Base-by-base conservation (phyloP, 1,139 yeast genomes). In the Scheffersomyces illinoinensis region DNA sequence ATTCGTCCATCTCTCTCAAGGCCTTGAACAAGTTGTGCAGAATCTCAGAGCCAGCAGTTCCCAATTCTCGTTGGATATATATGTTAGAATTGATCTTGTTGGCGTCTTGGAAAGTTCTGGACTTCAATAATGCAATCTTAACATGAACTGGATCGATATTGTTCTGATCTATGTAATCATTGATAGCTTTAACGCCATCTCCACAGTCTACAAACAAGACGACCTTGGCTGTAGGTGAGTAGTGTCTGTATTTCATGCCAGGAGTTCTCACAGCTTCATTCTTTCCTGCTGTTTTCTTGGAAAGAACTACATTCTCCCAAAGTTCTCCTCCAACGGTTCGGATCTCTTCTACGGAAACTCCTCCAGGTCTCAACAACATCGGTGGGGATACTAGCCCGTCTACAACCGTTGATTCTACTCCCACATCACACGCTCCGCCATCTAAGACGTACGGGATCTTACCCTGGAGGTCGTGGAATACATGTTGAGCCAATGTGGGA, bases 171-270 rank as follows among this genome's bases (percentile, higher is more conserved):
- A 78, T 60, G 58, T 76, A 82, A 12, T 69, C 58, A 6, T 61
- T 56, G 1, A 80, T 65, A 0, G 77, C 78, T 0, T 60, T 57
- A 3, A 57, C 59, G 0, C 88, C 88, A 62, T 84, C 80, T 0
- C 78, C 81, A 64, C 85, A 79, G 51, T 78, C 82, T 14, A 81
- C 75, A 63, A 92, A 87, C n/a, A 93, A 73, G 0, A 90, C 79
- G 6, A 95, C 98, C 60, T 84, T 86, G 0, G 98, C 97, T 2
- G 84, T 83, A 1, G 99, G 99, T 0, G 98, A 91, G 73, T 95
- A 95, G 72, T 95, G 99, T 66, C 91, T 87, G 71, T 95, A 95
- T 70, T 95, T 95, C 99, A 95, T 95, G 0, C 99, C 99, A 0
- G 99, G 99, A 0, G 99, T 95, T 65, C 90, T 84, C 0, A 93